Base-by-base conservation (phyloP, 179 eudicot species). In the Nepenthes alata region DNA sequence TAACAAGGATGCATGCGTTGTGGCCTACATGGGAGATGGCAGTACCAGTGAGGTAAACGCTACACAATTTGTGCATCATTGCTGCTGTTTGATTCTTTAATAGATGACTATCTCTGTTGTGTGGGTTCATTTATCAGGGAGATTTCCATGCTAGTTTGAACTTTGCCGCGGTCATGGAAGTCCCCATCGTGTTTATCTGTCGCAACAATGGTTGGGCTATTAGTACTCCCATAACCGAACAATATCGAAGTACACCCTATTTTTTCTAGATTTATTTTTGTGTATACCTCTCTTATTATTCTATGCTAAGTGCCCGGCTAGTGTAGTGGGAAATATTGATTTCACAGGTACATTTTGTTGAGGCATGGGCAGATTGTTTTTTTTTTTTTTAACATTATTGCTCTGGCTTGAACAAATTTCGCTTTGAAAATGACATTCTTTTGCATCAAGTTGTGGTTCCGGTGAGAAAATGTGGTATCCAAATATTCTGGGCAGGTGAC, bases 191-290 rank as follows among this genome's bases (percentile, higher is more conserved):
- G 59, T 90, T 90, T 65, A 49, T 90, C 0, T 90, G 97, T 70
- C 95, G 97, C 48, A 90, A 90, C 83, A 90, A 90, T 75, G 97
- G 97, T 57, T 90, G 89, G 87, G 95, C 97, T 34, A 90, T 90
- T 59, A 90, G 97, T 74, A 90, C 97, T 49, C 89, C 97, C 44
- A 53, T 62, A 62, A 59, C 86, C 0, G 85, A 90, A 12, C 97
- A 90, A 65, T 85, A 87, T 37, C 78, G 95, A 80, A 87, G 97
- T 89, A 81, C 25, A 25, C 25, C 25, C 25, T 25, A 25, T 25
- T 25, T 25, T 25, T 25, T 25, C 25, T 25, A 25, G 25, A 25
- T 25, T 25, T 25, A 25, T 25, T 25, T 25, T 25, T 25, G 25
- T 25, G 25, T 25, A 25, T 25, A 25, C 25, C 25, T 25, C 25